Evolutionary conservation across 495 filamentous ascomycete genomes (phyloP).

Genomic region (Aspergillus cristatus): DNA sequence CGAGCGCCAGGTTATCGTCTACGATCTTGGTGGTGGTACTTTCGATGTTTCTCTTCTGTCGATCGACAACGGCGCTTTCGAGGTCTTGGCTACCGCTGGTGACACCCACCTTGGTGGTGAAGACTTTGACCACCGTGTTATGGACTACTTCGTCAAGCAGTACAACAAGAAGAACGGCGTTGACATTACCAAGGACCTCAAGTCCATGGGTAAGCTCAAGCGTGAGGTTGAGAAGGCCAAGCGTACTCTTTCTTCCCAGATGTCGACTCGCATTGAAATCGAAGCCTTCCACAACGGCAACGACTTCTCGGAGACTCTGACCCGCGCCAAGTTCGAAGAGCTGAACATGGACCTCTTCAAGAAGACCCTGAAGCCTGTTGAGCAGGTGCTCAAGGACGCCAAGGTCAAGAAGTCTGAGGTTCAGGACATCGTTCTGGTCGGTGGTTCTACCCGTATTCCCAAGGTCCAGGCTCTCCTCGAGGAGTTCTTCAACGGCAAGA

Average conservation of each 20-base stretch:
- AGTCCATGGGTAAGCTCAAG: constrained; percentile 99
- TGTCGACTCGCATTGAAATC: constrained; percentile 96
- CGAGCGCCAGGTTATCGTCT: constrained; percentile 88
- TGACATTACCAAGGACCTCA: constrained; percentile 87
- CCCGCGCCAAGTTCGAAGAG: constrained; percentile 98
- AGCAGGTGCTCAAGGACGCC: constrained; percentile 91
- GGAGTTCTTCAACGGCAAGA: constrained; percentile 92
- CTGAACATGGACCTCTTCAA: constrained; percentile 98
- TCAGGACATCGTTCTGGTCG: constrained; percentile 83
- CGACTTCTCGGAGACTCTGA: constrained; percentile 97
- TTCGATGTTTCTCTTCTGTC: constrained; percentile 99
- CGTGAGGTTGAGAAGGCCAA: constrained; percentile 99
- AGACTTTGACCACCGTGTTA: constrained; percentile 97
- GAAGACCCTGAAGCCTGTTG: constrained; percentile 97
- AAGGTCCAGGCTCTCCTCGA: constrained; percentile 92
- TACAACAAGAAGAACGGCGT: constrained; percentile 98
- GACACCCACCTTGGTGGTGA: constrained; percentile 99
- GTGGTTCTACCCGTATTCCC: constrained; percentile 93
- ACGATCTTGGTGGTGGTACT: constrained; percentile 99
- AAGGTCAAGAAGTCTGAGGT: constrained; percentile 83
- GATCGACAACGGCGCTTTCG: constrained; percentile 95
- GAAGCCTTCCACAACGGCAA: constrained; percentile 95
- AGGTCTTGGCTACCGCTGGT: constrained; percentile 96
- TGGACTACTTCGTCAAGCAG: constrained; percentile 93
- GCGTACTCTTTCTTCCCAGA: constrained; percentile 96